Evolutionary conservation across 176 grass and related monocot genomes (phyloP).

Genomic region (Oryza meyeriana): DNA sequence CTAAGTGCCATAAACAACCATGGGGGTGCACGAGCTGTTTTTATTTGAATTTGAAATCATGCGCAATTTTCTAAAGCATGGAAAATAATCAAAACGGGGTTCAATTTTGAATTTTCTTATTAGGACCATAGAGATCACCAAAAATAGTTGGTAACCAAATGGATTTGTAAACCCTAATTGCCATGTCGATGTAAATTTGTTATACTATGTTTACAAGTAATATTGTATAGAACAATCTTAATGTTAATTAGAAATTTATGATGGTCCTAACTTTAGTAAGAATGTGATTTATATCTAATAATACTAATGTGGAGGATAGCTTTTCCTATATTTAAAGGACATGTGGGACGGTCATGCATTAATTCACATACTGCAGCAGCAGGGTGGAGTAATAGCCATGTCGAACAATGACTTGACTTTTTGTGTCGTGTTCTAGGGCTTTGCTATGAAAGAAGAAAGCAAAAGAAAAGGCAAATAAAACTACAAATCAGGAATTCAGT

Average conservation of each 20-base stretch:
- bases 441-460: background rate
- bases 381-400: background rate
- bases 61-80: background rate
- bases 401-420: background rate
- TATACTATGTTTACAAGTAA: background rate
- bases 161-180: background rate
- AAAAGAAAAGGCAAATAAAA: constrained; percentile 7
- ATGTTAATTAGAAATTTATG: background rate
- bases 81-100: no score
- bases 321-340: background rate
- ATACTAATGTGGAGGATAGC: background rate
- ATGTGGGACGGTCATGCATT: background rate
- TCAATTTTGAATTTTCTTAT: background rate
- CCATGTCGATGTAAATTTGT: background rate
- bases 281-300: background rate
- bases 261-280: background rate
- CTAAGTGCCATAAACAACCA: background rate
- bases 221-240: background rate
- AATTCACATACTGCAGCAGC: background rate
- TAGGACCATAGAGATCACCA: background rate
- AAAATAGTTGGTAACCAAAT: background rate
- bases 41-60: background rate
- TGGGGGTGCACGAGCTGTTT: background rate
- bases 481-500: background rate
- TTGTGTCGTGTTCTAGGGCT: background rate